phyloP scores from a whole-genome alignment of 1,284 basidiomycete species.

The Puccinia horiana region DNA sequence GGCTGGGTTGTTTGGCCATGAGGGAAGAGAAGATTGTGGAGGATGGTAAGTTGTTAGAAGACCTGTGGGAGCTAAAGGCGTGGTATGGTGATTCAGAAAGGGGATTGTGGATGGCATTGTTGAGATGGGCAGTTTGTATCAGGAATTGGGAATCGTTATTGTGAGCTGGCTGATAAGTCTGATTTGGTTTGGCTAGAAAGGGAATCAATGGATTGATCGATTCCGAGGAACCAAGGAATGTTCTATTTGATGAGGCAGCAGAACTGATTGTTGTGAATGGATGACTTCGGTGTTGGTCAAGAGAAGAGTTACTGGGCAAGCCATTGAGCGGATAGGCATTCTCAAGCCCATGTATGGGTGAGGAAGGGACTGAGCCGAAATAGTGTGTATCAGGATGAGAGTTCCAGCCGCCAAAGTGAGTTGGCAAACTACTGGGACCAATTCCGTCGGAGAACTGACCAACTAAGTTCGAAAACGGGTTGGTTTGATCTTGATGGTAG shows the following conservation, averaged over 20 bases:
- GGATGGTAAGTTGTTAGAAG: background rate
- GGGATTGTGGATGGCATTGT: background rate
- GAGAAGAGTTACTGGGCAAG: background rate
- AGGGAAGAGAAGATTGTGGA: background rate
- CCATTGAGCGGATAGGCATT: background rate
- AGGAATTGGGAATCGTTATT: background rate
- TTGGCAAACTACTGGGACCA: constrained; percentile 18
- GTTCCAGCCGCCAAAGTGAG: background rate
- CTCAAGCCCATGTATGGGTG: constrained; percentile 7
- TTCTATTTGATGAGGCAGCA: background rate
- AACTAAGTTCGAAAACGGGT: background rate
- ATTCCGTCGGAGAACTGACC: background rate
- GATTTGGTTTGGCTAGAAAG: background rate
- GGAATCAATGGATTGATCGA: background rate
- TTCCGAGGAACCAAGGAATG: background rate
- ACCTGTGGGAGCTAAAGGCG: background rate
- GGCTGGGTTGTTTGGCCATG: background rate
- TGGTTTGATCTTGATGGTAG: background rate
- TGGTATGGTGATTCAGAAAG: background rate
- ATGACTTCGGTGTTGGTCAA: background rate
- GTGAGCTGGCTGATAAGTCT: background rate
- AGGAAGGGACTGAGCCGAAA: constrained; percentile 39
- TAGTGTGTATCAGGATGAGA: background rate
- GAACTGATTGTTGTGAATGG: background rate
- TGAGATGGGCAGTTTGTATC: background rate